Conservation (phyloP, 768 basidiomycete species). For the Pleurotus eryngii region DNA sequence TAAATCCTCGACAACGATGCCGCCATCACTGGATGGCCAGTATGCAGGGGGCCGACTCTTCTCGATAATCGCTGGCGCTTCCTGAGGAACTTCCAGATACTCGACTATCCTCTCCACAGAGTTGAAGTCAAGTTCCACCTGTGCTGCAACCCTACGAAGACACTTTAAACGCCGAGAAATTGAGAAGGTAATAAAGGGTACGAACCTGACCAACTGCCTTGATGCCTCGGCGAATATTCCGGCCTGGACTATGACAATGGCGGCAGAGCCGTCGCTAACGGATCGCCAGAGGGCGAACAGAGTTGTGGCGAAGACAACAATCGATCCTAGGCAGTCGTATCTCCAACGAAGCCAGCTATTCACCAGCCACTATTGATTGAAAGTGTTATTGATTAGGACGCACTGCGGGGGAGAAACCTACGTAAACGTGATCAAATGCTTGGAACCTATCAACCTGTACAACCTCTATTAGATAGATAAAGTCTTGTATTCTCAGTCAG, state of each 20-base stretch:
- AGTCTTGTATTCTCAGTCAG: not conserved
- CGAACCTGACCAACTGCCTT: conserved; percentile 56
- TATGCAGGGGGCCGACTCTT: conserved; percentile 62
- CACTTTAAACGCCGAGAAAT: not conserved
- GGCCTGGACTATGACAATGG: conserved; percentile 70
- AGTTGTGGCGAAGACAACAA: conserved; percentile 67
- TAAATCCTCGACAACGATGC: conserved; percentile 55
- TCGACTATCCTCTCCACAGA: conserved; percentile 72
- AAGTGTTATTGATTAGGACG: conserved; percentile 17
- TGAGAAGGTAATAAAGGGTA: not conserved
- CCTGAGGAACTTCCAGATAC: conserved; percentile 65
- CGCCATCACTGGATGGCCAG: conserved; percentile 63
- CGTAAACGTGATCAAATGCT: conserved; percentile 68
- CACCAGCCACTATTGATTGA: conserved; percentile 52
- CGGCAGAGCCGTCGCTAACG: conserved; percentile 58
- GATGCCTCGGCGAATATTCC: conserved; percentile 69
- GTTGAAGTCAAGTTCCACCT: conserved; percentile 72
- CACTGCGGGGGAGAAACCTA: conserved; percentile 26
- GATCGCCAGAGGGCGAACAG: conserved; percentile 61
- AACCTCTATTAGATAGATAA: conserved; percentile 31
- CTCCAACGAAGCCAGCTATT: conserved; percentile 69
- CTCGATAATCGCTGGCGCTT: conserved; percentile 59
- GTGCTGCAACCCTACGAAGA: conserved; percentile 53
- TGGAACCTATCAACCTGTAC: conserved; percentile 62
- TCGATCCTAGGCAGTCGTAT: conserved; percentile 73